Conservation (phyloP, 495 filamentous ascomycete genomes). For the Podospora anserina region DNA sequence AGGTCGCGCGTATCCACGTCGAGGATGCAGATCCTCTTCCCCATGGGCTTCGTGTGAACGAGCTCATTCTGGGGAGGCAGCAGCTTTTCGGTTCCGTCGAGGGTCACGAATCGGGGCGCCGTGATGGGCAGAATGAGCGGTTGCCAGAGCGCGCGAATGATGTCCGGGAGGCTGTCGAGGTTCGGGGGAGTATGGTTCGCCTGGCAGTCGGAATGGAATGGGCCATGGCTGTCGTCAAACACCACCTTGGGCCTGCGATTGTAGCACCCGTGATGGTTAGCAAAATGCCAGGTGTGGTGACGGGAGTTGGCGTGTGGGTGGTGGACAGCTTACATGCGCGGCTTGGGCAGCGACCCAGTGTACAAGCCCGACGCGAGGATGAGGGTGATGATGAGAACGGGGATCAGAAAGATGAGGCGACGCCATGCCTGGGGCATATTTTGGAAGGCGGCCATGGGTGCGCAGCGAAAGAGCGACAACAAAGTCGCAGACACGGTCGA, state of each 20-base stretch:
- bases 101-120: constrained; percentile 23
- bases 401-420: constrained; percentile 23
- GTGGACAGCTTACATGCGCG: constrained; percentile 19
- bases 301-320: not conserved
- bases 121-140: constrained; percentile 30
- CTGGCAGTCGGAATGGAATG: constrained; percentile 11
- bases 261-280: not conserved
- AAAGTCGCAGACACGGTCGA: not conserved
- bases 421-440: constrained; percentile 28
- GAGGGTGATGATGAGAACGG: constrained; percentile 16
- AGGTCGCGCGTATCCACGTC: constrained; percentile 42
- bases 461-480: not conserved
- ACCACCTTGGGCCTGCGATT: constrained; percentile 23
- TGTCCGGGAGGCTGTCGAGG: constrained; percentile 19
- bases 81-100: constrained; percentile 26
- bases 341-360: constrained; percentile 23
- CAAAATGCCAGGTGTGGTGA: not conserved
- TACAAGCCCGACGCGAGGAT: constrained; percentile 21
- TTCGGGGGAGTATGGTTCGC: not conserved
- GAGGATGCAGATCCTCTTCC: constrained; percentile 38
- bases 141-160: constrained; percentile 29
- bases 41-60: constrained; percentile 29
- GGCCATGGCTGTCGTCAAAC: constrained; percentile 7
- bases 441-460: constrained; percentile 23
- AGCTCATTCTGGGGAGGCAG: constrained; percentile 24